Evolutionary conservation across 306 rosid species (phyloP), one percentile per base, ranked within the genome.

Genomic region (Pueraria montana): DNA sequence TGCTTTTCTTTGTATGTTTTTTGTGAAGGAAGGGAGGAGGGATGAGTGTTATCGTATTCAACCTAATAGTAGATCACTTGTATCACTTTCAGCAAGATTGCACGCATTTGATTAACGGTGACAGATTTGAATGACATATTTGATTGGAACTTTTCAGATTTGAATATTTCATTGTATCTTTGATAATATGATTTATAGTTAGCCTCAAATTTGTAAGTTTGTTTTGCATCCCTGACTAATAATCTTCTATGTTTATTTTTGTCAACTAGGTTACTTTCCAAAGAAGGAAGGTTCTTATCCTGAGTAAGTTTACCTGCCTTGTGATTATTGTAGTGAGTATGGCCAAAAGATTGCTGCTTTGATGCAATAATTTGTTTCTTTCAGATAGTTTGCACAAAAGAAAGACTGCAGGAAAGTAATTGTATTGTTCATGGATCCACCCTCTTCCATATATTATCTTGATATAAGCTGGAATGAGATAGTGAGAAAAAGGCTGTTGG

Each of bases 181-280:
- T 32, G 34, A 64, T 75, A 20, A 43, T 64, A 30, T 82, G 72
- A 23, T 18, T 50, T 48, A 6, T 43, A 32, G 24, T 55, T 67
- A 67, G 34, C 78, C 62, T 58, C 46, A 43, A 43, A 11, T 46
- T 32, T 69, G 17, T 9, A 72, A 30, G 58, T 53, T 74, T 74
- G 78, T 42, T 84, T 80, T 38, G 17, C 67, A 18, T 58, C 42
- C 52, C 43, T 61, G 74, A 66, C 59, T 23, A 26, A 80, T 58
- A 18, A 27, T 40, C 27, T 46, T 55, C 27, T 53, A 11, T 84
- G 18, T 30, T 76, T 38, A 8, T 76, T 20, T 83, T 48, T 76
- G 36, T 82, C 71, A 20, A 30, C 72, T 48, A 83, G 82, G 78
- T 58, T 53, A 56, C 24, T 56, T 11, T 76, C 26, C 21, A 36